phyloP scores from a whole-genome alignment of 2,329 filamentous ascomycete species.

The Graphilbum ipis-grandicollis region DNA sequence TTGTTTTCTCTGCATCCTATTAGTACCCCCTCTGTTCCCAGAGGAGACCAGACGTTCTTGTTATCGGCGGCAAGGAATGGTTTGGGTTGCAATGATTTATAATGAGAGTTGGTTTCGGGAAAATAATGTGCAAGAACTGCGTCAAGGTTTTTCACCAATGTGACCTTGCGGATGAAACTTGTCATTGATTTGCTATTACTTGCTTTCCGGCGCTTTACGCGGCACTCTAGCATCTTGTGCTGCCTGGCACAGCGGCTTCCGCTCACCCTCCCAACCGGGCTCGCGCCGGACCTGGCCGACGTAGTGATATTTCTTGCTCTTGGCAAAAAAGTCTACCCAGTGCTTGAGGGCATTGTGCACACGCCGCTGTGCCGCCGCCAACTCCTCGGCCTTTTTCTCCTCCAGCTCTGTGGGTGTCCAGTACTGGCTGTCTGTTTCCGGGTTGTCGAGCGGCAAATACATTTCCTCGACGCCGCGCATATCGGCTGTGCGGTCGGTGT shows the following conservation, averaged over 20 bases:
- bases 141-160: too few species aligned
- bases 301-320: conserved; percentile 63
- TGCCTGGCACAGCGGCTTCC: conserved; percentile 48
- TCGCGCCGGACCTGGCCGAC: conserved; percentile 58
- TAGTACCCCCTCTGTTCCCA: too few species aligned
- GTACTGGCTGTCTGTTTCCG: conserved; percentile 41
- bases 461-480: conserved; percentile 76
- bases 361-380: conserved; percentile 42
- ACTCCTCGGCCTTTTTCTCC: conserved; percentile 42
- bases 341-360: conserved; percentile 53
- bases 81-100: too few species aligned
- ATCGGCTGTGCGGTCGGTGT: conserved; percentile 68
- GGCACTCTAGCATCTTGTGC: conserved; percentile 42
- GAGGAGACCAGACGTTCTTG: too few species aligned
- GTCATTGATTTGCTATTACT: too few species aligned
- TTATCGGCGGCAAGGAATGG: too few species aligned
- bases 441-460: conserved; percentile 51
- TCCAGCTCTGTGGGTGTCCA: conserved; percentile 37
- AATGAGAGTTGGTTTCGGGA: too few species aligned
- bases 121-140: too few species aligned
- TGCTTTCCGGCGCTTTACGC: conserved; percentile 45
- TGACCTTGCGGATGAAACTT: too few species aligned
- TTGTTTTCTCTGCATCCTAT: too few species aligned
- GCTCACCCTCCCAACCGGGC: conserved; percentile 41
- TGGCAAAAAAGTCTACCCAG: conserved; percentile 72